Percentiles rank a stretch among this genome's conserved stretches.
phyloP scores from a whole-genome alignment of 495 filamentous ascomycete genomes.

The Neurospora africana region DNA sequence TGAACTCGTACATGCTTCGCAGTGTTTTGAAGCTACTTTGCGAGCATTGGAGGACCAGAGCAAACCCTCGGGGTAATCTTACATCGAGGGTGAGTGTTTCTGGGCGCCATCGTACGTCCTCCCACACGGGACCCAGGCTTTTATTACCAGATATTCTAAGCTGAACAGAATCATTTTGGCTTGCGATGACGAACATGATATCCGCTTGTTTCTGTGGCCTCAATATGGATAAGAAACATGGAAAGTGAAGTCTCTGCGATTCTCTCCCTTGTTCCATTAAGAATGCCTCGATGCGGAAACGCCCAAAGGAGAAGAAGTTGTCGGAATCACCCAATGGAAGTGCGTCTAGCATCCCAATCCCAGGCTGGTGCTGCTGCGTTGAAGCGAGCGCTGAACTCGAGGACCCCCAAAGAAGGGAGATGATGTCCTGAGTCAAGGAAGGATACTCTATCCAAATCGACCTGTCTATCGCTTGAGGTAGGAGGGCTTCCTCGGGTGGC shows the following conservation, averaged over 20 bases:
- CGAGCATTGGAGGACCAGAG: slow-evolving; percentile 54
- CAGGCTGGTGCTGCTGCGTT: slow-evolving; percentile 18
- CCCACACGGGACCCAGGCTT: slow-evolving; percentile 61
- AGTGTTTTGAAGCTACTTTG: slow-evolving; percentile 65
- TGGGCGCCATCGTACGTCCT: slow-evolving; percentile 65
- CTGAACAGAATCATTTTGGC: slow-evolving; percentile 65
- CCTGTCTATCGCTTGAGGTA: slow-evolving; percentile 58
- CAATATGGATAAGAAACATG: slow-evolving; percentile 61
- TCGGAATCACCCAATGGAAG: slow-evolving; percentile 65
- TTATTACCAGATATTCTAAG: slow-evolving; percentile 60
- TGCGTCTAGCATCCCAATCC: slow-evolving; percentile 47
- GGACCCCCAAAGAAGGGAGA: slow-evolving; percentile 52
- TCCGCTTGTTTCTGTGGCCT: slow-evolving; percentile 57
- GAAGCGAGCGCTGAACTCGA: slow-evolving; percentile 37
- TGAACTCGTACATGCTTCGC: slow-evolving; percentile 74
- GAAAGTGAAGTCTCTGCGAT: slow-evolving; percentile 51
- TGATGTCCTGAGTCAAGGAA: slow-evolving; percentile 54
- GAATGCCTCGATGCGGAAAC: slow-evolving; percentile 58
- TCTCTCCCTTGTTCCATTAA: slow-evolving; percentile 59
- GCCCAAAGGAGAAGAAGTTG: slow-evolving; percentile 60
- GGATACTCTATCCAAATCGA: slow-evolving; percentile 69
- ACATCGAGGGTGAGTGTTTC: slow-evolving; percentile 51
- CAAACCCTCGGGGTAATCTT: slow-evolving; percentile 56
- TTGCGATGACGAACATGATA: slow-evolving; percentile 58
- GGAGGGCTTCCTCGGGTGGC: slow-evolving; percentile 49